Conservation (phyloP, 495 filamentous ascomycete genomes). For the Aspergillus funiculosus region DNA sequence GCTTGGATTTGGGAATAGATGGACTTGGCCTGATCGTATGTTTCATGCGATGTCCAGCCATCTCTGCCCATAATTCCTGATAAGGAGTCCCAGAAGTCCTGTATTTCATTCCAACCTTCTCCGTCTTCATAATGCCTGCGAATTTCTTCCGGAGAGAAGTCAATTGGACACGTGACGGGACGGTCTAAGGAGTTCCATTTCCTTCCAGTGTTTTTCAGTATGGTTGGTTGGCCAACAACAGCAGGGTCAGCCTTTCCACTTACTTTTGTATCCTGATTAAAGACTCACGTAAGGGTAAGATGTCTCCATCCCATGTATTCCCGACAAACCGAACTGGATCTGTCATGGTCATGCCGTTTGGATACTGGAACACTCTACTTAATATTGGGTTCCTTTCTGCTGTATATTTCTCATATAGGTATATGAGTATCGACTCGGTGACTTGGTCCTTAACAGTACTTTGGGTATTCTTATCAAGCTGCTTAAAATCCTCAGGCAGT, state of each 20-base stretch:
- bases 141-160: slow-evolving; percentile 22
- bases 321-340: slow-evolving; percentile 21
- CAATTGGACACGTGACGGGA: slow-evolving; percentile 19
- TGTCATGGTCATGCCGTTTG: slow-evolving; percentile 8
- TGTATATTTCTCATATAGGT: slow-evolving; percentile 21
- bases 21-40: background rate
- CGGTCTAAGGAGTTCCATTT: slow-evolving; percentile 22
- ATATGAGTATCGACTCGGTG: slow-evolving; percentile 18
- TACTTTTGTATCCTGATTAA: slow-evolving; percentile 22
- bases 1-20: background rate
- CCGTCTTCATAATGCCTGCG: slow-evolving; percentile 18
- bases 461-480: slow-evolving; percentile 16
- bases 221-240: background rate
- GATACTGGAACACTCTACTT: slow-evolving; percentile 7
- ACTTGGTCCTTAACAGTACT: slow-evolving; percentile 13
- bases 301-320: slow-evolving; percentile 24
- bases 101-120: slow-evolving; percentile 22
- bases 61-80: slow-evolving; percentile 17
- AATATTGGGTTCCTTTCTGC: slow-evolving; percentile 8
- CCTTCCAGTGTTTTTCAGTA: slow-evolving; percentile 1
- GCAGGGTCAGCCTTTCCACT: background rate
- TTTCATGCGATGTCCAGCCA: slow-evolving; percentile 19
- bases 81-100: slow-evolving; percentile 21
- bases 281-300: slow-evolving; percentile 23
- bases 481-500: slow-evolving; percentile 19